Evolutionary conservation across 2,329 filamentous ascomycete species (phyloP).

Genomic region (Cordyceps javanica): DNA sequence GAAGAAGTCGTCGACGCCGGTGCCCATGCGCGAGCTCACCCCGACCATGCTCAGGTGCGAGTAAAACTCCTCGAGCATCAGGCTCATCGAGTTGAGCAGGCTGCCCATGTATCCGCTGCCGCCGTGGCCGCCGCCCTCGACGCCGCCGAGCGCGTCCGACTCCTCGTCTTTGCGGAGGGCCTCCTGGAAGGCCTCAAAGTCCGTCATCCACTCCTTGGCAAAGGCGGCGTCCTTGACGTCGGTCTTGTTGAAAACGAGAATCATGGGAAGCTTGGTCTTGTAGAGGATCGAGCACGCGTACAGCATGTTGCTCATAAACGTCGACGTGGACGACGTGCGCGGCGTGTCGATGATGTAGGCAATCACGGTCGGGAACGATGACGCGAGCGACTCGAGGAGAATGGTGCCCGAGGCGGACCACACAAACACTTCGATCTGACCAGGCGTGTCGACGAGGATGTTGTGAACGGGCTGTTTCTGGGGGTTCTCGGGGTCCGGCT

Average conservation of each 20-base stretch:
- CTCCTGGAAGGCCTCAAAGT: conserved; percentile 91
- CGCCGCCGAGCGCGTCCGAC: conserved; percentile 66
- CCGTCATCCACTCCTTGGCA: conserved; percentile 98
- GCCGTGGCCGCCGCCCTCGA: conserved; percentile 60
- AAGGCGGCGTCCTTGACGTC: conserved; percentile 88
- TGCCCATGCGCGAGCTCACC: conserved; percentile 87
- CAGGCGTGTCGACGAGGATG: conserved; percentile 90
- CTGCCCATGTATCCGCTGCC: conserved; percentile 96
- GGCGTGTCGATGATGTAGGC: conserved; percentile 98
- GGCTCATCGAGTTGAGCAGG: conserved; percentile 92
- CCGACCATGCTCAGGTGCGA: conserved; percentile 87
- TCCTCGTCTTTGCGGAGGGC: conserved; percentile 78
- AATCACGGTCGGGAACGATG: conserved; percentile 91
- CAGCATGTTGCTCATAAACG: conserved; percentile 99
- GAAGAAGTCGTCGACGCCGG: conserved; percentile 91
- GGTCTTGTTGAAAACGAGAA: conserved; percentile 98
- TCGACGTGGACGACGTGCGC: conserved; percentile 83
- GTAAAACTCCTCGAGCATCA: conserved; percentile 97
- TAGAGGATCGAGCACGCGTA: conserved; percentile 98
- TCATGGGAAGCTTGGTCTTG: conserved; percentile 98
- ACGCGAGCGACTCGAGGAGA: conserved; percentile 84
- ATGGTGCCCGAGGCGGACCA: conserved; percentile 97
- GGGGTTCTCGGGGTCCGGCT: conserved; percentile 54
- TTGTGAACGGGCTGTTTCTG: conserved; percentile 63
- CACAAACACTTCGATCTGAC: conserved; percentile 97